Evolutionary conservation across 352 stramenopile genomes (phyloP), one percentile per base, ranked within the genome.

Genomic region (Phytophthora ohioensis): DNA sequence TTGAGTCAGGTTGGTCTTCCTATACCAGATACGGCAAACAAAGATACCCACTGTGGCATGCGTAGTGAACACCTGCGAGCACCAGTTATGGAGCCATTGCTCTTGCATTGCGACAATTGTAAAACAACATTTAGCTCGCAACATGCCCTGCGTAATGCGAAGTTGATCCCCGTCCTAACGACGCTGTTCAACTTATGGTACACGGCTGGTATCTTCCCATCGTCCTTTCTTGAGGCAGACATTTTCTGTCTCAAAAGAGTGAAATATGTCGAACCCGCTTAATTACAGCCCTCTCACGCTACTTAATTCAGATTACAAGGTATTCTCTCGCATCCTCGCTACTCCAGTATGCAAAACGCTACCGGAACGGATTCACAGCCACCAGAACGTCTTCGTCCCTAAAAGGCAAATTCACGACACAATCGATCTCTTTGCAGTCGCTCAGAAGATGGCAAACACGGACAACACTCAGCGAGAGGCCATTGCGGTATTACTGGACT

Each of bases 291-390:
- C 56, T 1, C 6, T 64, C 2, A 43, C 56, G 4, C 42, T 64
- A 1, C 42, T 64, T 0, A 66, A 66, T 17, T 58, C 46, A 6
- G 38, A 57, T 35, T 57, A 66, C 35, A 66, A 66, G 27, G 2
- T 64, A 0, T 64, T 54, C 17, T 53, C 41, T 3, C 6, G 56
- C 1, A 55, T 64, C 6, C 46, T 54, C 5, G 41, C 56, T 2
- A 53, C 4, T 3, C 9, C 42, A 15, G 31, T 64, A 6, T 15
- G 41, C 0, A 0, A 3, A 4, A 46, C 42, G 17, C 42, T 64
- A 15, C 5, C 8, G 5, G 12, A 36, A 2, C 10, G 3, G 2
- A 64, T 64, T 7, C 56, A 64, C 27, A 8, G 10, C 9, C 15
- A 38, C 10, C 56, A 64, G 15, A 39, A 36, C 9, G 56, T 43